Evolutionary conservation across 2,329 filamentous ascomycete genomes (phyloP).

Genomic region (Phoma sp.): DNA sequence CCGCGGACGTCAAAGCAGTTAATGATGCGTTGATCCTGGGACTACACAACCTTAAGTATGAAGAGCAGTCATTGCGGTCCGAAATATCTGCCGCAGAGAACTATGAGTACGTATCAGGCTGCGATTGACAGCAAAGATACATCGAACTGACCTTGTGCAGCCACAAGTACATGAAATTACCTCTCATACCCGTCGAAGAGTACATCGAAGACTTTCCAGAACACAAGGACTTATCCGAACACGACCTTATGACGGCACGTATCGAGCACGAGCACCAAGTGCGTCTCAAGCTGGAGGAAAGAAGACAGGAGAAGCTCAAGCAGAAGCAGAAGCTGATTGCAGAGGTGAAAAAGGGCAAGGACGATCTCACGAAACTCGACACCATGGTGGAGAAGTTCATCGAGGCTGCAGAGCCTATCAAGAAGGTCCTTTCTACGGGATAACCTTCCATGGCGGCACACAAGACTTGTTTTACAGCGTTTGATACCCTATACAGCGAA

Average conservation of each 20-base stretch:
- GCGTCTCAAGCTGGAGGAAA: constrained; percentile 82
- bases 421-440: constrained; percentile 82
- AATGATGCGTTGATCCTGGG: constrained; percentile 91
- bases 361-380: constrained; percentile 89
- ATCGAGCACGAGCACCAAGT: constrained; percentile 90
- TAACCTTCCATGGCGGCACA: constrained; percentile 26
- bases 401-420: constrained; percentile 86
- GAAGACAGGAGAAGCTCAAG: constrained; percentile 68
- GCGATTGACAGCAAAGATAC: neutral
- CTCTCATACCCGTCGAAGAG: constrained; percentile 81
- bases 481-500: constrained; percentile 21
- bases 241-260: constrained; percentile 83
- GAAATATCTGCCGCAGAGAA: constrained; percentile 91
- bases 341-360: constrained; percentile 90
- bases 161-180: constrained; percentile 86
- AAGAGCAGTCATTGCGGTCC: constrained; percentile 86
- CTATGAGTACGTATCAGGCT: constrained; percentile 72
- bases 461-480: constrained; percentile 5
- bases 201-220: constrained; percentile 81
- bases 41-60: constrained; percentile 94
- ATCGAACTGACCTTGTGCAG: constrained; percentile 52
- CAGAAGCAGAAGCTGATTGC: constrained; percentile 72
- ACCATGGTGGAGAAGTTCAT: constrained; percentile 93
- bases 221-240: constrained; percentile 72
- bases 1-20: constrained; percentile 85